A percentile compares a stretch with the other conserved stretches of the same genome.
These are phyloP conservation scores for Neonectria ditissima DNA, from an alignment of 2,329 filamentous ascomycete genomes.

Conservation along the genomic window DNA sequence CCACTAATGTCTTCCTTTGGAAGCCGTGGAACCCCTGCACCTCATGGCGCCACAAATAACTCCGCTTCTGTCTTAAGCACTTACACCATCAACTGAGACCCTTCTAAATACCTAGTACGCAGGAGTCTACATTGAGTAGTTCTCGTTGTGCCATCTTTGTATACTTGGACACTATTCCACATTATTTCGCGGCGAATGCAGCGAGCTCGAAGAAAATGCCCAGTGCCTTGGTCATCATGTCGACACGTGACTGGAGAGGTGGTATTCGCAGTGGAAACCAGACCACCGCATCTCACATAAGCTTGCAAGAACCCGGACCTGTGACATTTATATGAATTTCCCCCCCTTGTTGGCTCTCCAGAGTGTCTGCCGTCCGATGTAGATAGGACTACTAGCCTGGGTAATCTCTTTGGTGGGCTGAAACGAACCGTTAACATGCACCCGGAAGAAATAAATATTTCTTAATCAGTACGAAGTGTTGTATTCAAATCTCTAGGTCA, in stretches of 20 bases:
- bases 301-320: too few relatives aligned
- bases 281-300: not conserved
- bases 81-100: not conserved
- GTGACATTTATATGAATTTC: too few relatives aligned
- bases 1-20: not conserved
- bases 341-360: too few relatives aligned
- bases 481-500: too few relatives aligned
- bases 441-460: too few relatives aligned
- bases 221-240: too few relatives aligned
- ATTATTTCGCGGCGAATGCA: not conserved
- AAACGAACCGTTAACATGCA: not conserved
- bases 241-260: not conserved
- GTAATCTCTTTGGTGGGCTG: too few relatives aligned
- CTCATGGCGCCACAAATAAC: constrained; percentile 7
- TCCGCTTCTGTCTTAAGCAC: not conserved
- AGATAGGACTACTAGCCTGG: too few relatives aligned
- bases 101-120: not conserved
- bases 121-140: not conserved
- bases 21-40: not conserved
- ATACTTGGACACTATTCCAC: not conserved
- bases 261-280: not conserved
- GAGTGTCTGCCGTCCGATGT: too few relatives aligned
- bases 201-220: too few relatives aligned
- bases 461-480: too few relatives aligned
- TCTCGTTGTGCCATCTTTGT: not conserved